Evolutionary conservation across 192 early-diverging fungal genomes (phyloP).

Genomic region (Spizellomyces punctatus): DNA sequence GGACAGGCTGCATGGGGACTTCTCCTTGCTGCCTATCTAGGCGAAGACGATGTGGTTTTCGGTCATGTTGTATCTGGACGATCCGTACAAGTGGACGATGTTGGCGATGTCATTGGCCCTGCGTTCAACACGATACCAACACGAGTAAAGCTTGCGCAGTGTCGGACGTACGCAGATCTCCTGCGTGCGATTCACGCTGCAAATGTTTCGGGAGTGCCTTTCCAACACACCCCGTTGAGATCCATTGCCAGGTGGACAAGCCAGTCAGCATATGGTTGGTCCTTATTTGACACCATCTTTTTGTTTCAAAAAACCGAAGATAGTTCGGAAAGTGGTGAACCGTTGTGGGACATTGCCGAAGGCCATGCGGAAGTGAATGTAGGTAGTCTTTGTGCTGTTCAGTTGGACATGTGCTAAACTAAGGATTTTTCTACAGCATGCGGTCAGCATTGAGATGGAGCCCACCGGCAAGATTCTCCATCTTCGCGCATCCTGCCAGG

Average conservation of each 20-base stretch:
- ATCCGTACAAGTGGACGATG: background rate
- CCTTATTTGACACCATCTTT: constrained; percentile 22
- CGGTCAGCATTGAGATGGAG: constrained; percentile 25
- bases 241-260: background rate
- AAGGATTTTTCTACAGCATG: background rate
- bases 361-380: constrained; percentile 26
- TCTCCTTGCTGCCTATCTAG: constrained; percentile 9
- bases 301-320: background rate
- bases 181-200: background rate
- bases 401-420: constrained; percentile 1
- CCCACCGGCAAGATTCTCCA: background rate
- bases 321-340: background rate
- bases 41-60: constrained; percentile 19
- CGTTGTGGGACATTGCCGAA: constrained; percentile 5
- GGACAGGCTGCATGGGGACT: constrained; percentile 18
- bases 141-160: background rate
- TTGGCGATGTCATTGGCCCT: constrained; percentile 11
- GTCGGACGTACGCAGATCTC: constrained; percentile 8
- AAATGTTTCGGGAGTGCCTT: background rate
- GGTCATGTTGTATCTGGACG: constrained; percentile 31
- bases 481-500: constrained; percentile 4
- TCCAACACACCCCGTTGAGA: constrained; percentile 15
- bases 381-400: background rate
- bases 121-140: constrained; percentile 21
- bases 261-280: background rate